Percentiles rank a stretch among this genome's conserved stretches.
Evolutionary conservation across 1,284 basidiomycete genomes (phyloP).

Genomic region (Erythrobasidium hasegawianum): DNA sequence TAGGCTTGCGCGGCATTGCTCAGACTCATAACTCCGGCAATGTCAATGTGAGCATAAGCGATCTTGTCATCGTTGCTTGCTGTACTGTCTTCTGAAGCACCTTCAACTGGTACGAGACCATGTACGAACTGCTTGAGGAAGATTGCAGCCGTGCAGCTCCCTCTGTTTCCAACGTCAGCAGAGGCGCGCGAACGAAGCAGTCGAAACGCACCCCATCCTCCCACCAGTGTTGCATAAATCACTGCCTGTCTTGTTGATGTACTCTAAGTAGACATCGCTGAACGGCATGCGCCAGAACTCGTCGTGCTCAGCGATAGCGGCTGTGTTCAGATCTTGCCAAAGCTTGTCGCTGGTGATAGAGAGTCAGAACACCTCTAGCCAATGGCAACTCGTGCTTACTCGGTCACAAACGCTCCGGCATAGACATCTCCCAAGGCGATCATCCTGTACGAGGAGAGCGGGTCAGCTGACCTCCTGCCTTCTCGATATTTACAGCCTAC

Average conservation of each 20-base stretch:
- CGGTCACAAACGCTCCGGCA: slow-evolving; percentile 71
- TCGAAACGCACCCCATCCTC: background rate
- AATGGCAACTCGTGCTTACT: slow-evolving; percentile 40
- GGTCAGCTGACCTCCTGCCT: slow-evolving; percentile 26
- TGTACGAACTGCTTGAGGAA: slow-evolving; percentile 72
- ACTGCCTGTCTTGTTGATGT: slow-evolving; percentile 72
- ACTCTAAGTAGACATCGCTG: slow-evolving; percentile 70
- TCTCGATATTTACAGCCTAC: slow-evolving; percentile 27
- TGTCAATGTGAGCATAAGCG: slow-evolving; percentile 79
- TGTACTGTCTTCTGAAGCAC: slow-evolving; percentile 55
- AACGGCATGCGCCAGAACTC: slow-evolving; percentile 54
- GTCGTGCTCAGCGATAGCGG: slow-evolving; percentile 65
- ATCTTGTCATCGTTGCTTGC: slow-evolving; percentile 52
- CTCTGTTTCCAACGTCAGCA: slow-evolving; percentile 54
- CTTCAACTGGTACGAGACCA: slow-evolving; percentile 53
- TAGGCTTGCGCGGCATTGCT: slow-evolving; percentile 6
- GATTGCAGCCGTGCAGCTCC: slow-evolving; percentile 75
- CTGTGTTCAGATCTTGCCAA: slow-evolving; percentile 66
- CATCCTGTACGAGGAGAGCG: slow-evolving; percentile 50
- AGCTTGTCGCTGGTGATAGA: slow-evolving; percentile 54
- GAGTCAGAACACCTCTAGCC: background rate
- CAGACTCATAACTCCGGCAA: slow-evolving; percentile 71
- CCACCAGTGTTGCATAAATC: slow-evolving; percentile 61
- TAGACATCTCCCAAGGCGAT: slow-evolving; percentile 69
- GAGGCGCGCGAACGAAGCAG: background rate